phyloP scores from a whole-genome alignment of 495 filamentous ascomycete species.

The Penicillium silybi region DNA sequence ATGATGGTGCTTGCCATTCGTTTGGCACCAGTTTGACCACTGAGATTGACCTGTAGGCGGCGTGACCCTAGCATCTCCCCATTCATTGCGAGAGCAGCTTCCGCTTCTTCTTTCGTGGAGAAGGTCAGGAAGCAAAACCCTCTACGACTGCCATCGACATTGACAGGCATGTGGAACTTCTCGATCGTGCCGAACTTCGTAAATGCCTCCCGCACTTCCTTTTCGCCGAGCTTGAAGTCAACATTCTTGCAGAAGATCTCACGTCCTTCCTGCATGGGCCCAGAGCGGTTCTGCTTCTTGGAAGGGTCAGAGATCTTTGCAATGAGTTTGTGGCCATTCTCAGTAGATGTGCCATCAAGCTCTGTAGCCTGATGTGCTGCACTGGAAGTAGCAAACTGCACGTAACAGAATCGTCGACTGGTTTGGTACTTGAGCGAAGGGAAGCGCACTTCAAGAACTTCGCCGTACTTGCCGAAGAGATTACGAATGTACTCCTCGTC shows the following conservation, averaged over 20 bases:
- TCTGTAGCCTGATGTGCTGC: constrained; percentile 63
- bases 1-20: constrained; percentile 42
- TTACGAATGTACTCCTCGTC: constrained; percentile 76
- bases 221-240: constrained; percentile 58
- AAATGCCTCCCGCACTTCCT: constrained; percentile 68
- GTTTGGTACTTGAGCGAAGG: constrained; percentile 87
- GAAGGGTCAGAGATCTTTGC: constrained; percentile 81
- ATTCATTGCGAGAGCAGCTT: constrained; percentile 65
- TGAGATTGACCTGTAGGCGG: constrained; percentile 64
- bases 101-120: constrained; percentile 65
- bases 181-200: constrained; percentile 70
- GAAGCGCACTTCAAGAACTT: constrained; percentile 81
- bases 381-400: constrained; percentile 69
- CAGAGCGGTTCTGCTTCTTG: constrained; percentile 71
- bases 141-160: constrained; percentile 59
- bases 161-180: constrained; percentile 59
- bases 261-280: constrained; percentile 77
- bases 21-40: constrained; percentile 45
- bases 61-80: constrained; percentile 66
- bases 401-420: constrained; percentile 87
- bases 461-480: constrained; percentile 73
- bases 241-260: constrained; percentile 82
- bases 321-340: constrained; percentile 59
- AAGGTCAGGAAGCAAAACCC: constrained; percentile 79
- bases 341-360: constrained; percentile 65